Evolutionary conservation across 768 basidiomycete genomes (phyloP), one percentile per base, ranked within the genome.

Genomic region (Strobilomyces dryophilus): DNA sequence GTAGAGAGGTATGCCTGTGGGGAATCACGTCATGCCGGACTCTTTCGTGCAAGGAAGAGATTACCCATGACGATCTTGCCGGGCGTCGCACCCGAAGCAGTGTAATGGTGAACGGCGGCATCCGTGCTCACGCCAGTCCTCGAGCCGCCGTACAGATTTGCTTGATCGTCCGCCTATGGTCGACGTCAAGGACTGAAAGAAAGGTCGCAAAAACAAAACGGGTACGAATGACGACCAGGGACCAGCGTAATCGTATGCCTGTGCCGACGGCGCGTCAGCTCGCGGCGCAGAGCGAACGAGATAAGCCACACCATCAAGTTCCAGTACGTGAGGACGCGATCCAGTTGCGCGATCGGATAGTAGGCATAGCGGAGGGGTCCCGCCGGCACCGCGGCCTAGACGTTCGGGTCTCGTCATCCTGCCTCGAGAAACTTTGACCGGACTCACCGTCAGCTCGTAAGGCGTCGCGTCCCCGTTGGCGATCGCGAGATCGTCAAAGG

Each of bases 191-290:
- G 18, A 26, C 24, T n/a, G n/a, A n/a, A 41, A 14, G 12, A 14
- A 12, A 4, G 15, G n/a, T 24, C 40, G 39, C 20, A 18, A 39
- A 45, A 47, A 57, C 12, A 73, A 62, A 77, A 76, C 50, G 73
- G 20, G 74, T 35, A 80, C 70, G 40, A 58, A 83, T n/a, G 74
- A 77, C 31, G 85, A 67, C 89, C 89, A 93, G 1, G 86, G 83
- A 1, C 88, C 89, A 41, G 87, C 79, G 65, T 88, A 90, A 64
- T 89, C 85, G 56, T 87, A 87, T 15, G 82, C 82, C 84, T 85
- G n/a, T 56, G 17, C 39, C 17, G 41, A 6, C 5, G 47, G 49
- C 46, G 46, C 24, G 26, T 60, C 7, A 46, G 48, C 20, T 17
- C 36, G 9, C 27, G 26, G 18, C 2, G 7, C 34, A 29, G 12